phyloP scores from a whole-genome alignment of 257 asterid species.

The Coffea canephora region DNA sequence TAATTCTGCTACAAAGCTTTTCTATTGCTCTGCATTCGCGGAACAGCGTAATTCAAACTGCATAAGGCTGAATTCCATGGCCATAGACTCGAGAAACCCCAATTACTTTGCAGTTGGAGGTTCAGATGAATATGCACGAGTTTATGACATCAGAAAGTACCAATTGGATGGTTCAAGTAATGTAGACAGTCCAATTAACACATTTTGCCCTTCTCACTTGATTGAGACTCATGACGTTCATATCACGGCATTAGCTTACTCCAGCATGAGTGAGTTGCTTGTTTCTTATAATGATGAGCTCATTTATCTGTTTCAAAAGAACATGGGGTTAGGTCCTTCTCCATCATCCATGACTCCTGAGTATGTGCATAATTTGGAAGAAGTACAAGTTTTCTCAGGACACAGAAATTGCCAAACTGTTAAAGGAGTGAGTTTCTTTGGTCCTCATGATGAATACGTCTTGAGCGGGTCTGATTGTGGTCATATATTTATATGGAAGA shows the following conservation, averaged over 20 bases:
- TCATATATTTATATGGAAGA: slow-evolving; percentile 73
- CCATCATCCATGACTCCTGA: slow-evolving; percentile 42
- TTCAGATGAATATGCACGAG: slow-evolving; percentile 65
- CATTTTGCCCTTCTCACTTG: slow-evolving; percentile 58
- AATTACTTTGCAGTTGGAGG: slow-evolving; percentile 74
- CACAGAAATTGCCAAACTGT: slow-evolving; percentile 65
- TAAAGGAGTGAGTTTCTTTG: slow-evolving; percentile 78
- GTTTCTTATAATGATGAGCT: slow-evolving; percentile 70
- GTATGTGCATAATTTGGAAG: slow-evolving; percentile 25
- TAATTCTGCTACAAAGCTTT: slow-evolving; percentile 58
- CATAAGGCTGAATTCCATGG: slow-evolving; percentile 59
- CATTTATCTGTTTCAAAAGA: slow-evolving; percentile 64
- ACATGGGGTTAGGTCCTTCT: slow-evolving; percentile 57
- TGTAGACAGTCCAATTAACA: slow-evolving; percentile 43
- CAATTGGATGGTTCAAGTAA: slow-evolving; percentile 38
- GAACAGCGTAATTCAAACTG: slow-evolving; percentile 35
- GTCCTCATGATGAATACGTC: slow-evolving; percentile 65
- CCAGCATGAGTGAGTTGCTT: slow-evolving; percentile 66
- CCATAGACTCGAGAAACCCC: slow-evolving; percentile 76
- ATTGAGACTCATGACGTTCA: slow-evolving; percentile 42
- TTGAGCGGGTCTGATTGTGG: slow-evolving; percentile 86
- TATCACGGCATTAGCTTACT: slow-evolving; percentile 71
- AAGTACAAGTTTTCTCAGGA: slow-evolving; percentile 51
- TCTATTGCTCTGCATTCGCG: slow-evolving; percentile 47
- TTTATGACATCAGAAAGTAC: slow-evolving; percentile 65